Base-by-base conservation (phyloP, 2,329 filamentous ascomycete genomes). In the Trematosphaeria pertusa region DNA sequence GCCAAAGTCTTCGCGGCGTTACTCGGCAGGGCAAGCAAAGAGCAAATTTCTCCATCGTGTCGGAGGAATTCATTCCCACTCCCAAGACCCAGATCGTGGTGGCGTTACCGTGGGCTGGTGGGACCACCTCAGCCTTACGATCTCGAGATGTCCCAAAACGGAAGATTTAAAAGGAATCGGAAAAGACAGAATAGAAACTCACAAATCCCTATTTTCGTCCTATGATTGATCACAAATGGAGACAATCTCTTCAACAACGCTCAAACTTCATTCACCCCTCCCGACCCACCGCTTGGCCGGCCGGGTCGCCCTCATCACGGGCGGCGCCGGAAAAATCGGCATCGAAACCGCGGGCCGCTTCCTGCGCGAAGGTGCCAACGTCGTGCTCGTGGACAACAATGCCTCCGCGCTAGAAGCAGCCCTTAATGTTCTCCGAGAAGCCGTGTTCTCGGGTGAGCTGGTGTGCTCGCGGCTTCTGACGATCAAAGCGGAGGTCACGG, bases 321-420 rank as follows among this genome's bases (percentile, higher is more conserved):
- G 67, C 24, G 67, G 64, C 15, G 67, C 59, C 28, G 62, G 64
- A 31, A 66, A 65, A 36, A 64, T 69, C 18, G 65, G 61, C 49
- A 59, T 72, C 11, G 69, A 72, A 52, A 70, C 67, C 6, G 69
- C 69, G 14, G 56, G 61, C 4, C 61, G 72, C 5, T 58, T 73
- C 34, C 54, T 73, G 0, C 54, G 64, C 12, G 72, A 73, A 38
- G 71, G 70, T 20, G 71, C 71, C 19, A 72, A 66, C 15, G 67
- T 73, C 24, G 61, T 59, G 10, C 54, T 73, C 4, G 58, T 73
- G 37, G 71, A 74, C 45, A 67, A 69, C 48, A 55, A 64, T 44
- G 50, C 54, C 41, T 50, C 50, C 7, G 56, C 64, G 6, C 58
- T 70, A 26, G 59, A 67, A 15, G 56, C 49, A 2, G 58, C 61